These are phyloP conservation scores for Amaranthus tricolor DNA, from an alignment of 179 eudicot species.

Conservation along the genomic window DNA sequence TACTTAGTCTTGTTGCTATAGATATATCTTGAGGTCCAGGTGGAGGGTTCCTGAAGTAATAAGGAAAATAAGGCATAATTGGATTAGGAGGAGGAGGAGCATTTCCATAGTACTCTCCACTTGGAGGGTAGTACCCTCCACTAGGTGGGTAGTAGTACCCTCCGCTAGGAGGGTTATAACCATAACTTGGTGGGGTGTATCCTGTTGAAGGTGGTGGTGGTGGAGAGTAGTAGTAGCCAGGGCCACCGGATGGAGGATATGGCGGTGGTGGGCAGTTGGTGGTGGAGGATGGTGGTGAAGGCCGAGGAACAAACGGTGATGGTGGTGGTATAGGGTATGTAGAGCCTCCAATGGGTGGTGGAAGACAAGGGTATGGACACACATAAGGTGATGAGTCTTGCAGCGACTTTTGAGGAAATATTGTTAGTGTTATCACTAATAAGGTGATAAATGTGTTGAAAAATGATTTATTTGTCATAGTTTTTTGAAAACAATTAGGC, in stretches of 20 bases:
- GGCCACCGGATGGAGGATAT: too few species aligned
- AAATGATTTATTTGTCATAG: constrained; percentile 14
- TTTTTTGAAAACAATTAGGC: constrained; percentile 5
- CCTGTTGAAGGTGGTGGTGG: constrained; percentile 28
- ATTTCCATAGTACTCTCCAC: constrained; percentile 19
- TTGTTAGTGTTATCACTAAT: constrained; percentile 6
- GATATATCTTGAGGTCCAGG: constrained; percentile 17
- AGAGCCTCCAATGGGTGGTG: constrained; percentile 27
- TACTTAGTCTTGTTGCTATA: constrained; percentile 2
- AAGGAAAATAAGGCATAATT: constrained; percentile 33
- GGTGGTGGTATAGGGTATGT: constrained; percentile 19
- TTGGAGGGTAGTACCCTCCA: constrained; percentile 3
- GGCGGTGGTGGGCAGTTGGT: constrained; percentile 29
- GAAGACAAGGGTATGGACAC: constrained; percentile 40
- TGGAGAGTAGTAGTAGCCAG: constrained; percentile 2
- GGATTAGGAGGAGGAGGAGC: constrained; percentile 39
- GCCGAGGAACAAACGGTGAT: constrained; percentile 15
- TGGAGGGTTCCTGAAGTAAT: constrained; percentile 26
- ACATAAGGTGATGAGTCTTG: constrained; percentile 30
- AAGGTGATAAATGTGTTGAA: constrained; percentile 7
- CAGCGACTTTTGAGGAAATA: constrained; percentile 20
- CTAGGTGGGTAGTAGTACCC: too few species aligned
- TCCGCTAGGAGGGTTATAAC: constrained; percentile 16
- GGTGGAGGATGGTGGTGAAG: constrained; percentile 17
- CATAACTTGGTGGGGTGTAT: constrained; percentile 16